phyloP scores from a whole-genome alignment of 306 rosid genomes.

The Styphnolobium japonicum region DNA sequence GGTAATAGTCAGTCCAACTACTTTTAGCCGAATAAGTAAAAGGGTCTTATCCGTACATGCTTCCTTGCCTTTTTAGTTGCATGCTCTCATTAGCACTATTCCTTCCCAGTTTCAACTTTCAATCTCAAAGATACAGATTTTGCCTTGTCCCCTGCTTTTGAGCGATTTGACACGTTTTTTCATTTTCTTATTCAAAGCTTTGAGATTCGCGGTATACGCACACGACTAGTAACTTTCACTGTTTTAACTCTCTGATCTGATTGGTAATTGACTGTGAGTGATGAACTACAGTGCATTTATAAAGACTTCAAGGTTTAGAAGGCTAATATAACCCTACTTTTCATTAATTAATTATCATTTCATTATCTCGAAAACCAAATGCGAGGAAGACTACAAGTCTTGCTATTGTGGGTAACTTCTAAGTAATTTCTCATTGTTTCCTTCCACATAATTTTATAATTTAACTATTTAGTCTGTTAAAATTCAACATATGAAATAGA shows the following conservation, averaged over 20 bases:
- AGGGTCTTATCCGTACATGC: constrained; percentile 1
- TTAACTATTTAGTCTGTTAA: not conserved
- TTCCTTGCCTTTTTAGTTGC: constrained; percentile 9
- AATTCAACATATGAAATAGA: not conserved
- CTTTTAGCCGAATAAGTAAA: not conserved
- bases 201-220: constrained; percentile 5
- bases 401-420: not conserved
- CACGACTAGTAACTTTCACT: not conserved
- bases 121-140: not conserved
- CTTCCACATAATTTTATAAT: not conserved
- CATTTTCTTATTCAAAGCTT: constrained; percentile 23
- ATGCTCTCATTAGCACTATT: not conserved
- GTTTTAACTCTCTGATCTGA: not conserved
- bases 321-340: not conserved
- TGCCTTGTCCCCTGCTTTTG: constrained; percentile 32
- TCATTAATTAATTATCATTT: not conserved
- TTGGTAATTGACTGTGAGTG: not conserved
- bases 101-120: constrained; percentile 10
- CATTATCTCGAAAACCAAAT: not conserved
- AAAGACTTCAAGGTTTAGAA: too few relatives aligned
- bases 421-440: not conserved
- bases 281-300: not conserved
- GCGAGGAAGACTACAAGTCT: not conserved
- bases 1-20: not conserved
- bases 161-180: constrained; percentile 24